These are phyloP conservation scores for Irpex sp. DNA, from an alignment of 1,284 basidiomycete species.

Conservation along the genomic window DNA sequence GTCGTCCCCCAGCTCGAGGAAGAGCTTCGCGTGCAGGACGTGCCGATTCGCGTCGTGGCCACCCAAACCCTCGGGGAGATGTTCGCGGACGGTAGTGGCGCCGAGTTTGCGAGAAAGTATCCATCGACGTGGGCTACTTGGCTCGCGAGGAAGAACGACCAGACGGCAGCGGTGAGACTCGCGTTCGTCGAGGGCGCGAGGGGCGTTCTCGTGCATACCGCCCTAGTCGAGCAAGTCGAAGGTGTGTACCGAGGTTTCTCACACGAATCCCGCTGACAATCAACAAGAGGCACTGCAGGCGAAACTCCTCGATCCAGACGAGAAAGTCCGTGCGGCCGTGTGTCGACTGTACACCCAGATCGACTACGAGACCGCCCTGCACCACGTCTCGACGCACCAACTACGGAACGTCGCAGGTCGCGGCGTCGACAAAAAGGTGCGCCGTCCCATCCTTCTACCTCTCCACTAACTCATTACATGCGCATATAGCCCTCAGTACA, in stretches of 20 bases:
- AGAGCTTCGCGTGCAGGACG: conserved; percentile 79
- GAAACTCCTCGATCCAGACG: conserved; percentile 86
- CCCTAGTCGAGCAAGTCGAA: conserved; percentile 75
- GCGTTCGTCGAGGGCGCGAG: conserved; percentile 76
- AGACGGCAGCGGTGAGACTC: conserved; percentile 66
- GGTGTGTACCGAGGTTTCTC: conserved; percentile 33
- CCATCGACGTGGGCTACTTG: conserved; percentile 85
- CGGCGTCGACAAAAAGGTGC: conserved; percentile 84
- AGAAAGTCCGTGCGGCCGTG: conserved; percentile 83
- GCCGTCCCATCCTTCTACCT: conserved; percentile 6
- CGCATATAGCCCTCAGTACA: conserved; percentile 65
- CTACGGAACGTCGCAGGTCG: conserved; percentile 70
- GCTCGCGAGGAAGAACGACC: conserved; percentile 81
- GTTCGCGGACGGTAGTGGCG: conserved; percentile 75
- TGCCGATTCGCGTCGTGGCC: conserved; percentile 66
- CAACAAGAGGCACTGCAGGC: conserved; percentile 53
- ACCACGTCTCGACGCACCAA: conserved; percentile 70
- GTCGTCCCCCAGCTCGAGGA: conserved; percentile 94
- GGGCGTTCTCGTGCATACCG: conserved; percentile 51
- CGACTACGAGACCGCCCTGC: conserved; percentile 88
- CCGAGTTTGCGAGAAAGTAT: conserved; percentile 77
- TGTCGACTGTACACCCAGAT: conserved; percentile 82
- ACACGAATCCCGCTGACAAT: background rate
- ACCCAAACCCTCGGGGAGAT: conserved; percentile 88
- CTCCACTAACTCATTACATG: background rate